Percentiles rank a stretch among this genome's conserved stretches.
These are phyloP conservation scores for Pichia cephalocereana DNA, from an alignment of 805 yeast species.

Conservation along the genomic window DNA sequence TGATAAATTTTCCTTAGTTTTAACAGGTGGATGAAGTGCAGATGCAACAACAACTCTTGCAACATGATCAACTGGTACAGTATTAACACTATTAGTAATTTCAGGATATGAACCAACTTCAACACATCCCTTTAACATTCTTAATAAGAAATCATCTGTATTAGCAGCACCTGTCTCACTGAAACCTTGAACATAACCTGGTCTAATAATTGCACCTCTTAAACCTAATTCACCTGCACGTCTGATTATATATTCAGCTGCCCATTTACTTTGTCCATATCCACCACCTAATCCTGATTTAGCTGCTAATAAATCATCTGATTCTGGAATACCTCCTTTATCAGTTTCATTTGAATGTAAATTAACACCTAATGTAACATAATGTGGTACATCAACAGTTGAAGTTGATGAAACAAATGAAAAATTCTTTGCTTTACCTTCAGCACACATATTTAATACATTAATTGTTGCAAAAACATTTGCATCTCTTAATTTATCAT, in stretches of 20 bases:
- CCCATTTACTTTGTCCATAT: constrained; percentile 98
- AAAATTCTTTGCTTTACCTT: constrained; percentile 78
- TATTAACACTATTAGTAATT: constrained; percentile 79
- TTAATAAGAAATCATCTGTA: constrained; percentile 90
- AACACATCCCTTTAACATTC: constrained; percentile 91
- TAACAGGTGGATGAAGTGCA: constrained; percentile 63
- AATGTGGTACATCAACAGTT: constrained; percentile 77
- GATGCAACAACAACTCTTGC: constrained; percentile 84
- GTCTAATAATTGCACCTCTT: constrained; percentile 83
- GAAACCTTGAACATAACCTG: constrained; percentile 93
- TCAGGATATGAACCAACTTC: constrained; percentile 83
- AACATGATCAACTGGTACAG: constrained; percentile 98
- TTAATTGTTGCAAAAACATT: constrained; percentile 85
- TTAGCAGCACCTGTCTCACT: constrained; percentile 79
- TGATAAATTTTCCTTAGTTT: constrained; percentile 33
- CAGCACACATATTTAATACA: constrained; percentile 65
- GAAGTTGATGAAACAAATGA: constrained; percentile 96
- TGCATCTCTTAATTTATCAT: constrained; percentile 80
- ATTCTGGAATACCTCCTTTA: constrained; percentile 64
- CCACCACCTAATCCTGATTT: constrained; percentile 79
- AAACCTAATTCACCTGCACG: constrained; percentile 84
- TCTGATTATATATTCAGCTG: constrained; percentile 83
- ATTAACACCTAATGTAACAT: constrained; percentile 66
- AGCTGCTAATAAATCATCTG: constrained; percentile 79
- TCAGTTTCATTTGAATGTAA: constrained; percentile 60